Conservation (phyloP, 768 basidiomycete species). For the Russula sp. region DNA sequence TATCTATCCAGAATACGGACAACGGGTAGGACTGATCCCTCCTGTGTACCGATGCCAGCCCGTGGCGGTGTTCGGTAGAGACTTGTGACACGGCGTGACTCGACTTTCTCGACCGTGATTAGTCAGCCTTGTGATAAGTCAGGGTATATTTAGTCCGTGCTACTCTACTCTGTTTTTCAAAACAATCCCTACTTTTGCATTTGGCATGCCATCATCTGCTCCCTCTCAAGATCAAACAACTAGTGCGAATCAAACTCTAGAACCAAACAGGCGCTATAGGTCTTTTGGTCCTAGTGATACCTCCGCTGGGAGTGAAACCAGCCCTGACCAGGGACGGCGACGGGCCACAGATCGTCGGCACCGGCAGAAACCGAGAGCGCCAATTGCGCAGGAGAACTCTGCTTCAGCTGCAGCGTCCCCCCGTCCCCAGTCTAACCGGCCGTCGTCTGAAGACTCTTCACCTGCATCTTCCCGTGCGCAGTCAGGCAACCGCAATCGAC, state of each 20-base stretch:
- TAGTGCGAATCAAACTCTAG: background rate
- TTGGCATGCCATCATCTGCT: slow-evolving; percentile 14
- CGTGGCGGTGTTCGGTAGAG: background rate
- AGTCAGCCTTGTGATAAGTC: slow-evolving; percentile 4
- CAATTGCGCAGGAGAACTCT: background rate
- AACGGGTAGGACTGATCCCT: too few relatives aligned
- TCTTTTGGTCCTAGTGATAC: background rate
- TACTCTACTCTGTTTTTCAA: too few relatives aligned
- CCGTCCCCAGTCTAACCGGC: background rate
- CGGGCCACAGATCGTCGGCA: background rate
- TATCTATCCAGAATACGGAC: background rate
- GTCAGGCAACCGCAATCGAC: background rate
- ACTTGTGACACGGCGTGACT: slow-evolving; percentile 17
- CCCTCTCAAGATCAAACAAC: background rate
- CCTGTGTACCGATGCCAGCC: background rate
- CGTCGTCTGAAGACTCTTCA: background rate
- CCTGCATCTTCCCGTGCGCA: background rate
- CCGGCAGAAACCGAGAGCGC: slow-evolving; percentile 1
- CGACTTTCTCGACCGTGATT: background rate
- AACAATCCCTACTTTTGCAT: background rate
- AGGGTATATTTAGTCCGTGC: too few relatives aligned
- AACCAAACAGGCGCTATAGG: background rate
- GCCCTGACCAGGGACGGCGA: background rate
- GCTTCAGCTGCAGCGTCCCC: background rate
- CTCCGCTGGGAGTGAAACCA: background rate